Percentiles rank a stretch among this genome's conserved stretches.
Evolutionary conservation across 2,329 filamentous ascomycete genomes (phyloP).

Genomic region (Fusarium drepaniforme): DNA sequence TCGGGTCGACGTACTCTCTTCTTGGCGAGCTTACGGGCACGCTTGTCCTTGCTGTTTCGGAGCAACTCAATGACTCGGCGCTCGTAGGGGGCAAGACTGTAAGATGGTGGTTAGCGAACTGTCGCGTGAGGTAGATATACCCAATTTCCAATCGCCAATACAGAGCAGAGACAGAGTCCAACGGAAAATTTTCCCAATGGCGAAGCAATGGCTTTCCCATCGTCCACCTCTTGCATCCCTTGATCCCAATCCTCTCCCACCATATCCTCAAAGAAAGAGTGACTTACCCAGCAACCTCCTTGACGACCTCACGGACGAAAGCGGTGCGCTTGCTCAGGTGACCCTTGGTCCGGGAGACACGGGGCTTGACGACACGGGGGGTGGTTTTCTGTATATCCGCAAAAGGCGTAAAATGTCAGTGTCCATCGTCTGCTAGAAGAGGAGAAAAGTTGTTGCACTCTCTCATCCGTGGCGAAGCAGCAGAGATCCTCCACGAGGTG

Average conservation of each 20-base stretch:
- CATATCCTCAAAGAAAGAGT: conserved; percentile 1
- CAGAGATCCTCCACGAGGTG: conserved; percentile 83
- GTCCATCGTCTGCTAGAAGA: conserved; percentile 70
- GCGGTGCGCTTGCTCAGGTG: conserved; percentile 96
- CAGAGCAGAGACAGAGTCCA: not conserved
- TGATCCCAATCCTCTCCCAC: not conserved
- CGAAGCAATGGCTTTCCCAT: not conserved
- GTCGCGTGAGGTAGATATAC: not conserved
- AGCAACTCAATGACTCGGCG: conserved; percentile 99
- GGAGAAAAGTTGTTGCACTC: conserved; percentile 15
- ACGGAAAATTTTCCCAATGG: not conserved
- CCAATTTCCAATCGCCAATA: not conserved
- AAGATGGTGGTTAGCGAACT: conserved; percentile 43
- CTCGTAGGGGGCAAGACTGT: conserved; percentile 91
- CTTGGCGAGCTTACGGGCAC: conserved; percentile 98
- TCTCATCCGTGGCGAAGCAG: conserved; percentile 49
- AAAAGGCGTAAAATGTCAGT: conserved; percentile 61
- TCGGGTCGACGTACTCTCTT: conserved; percentile 81
- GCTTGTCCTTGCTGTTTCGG: conserved; percentile 99
- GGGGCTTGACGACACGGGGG: conserved; percentile 80
- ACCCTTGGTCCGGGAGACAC: conserved; percentile 90
- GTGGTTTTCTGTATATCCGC: conserved; percentile 80
- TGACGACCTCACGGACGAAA: conserved; percentile 97
- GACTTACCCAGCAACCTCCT: conserved; percentile 95
- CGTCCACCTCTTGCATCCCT: not conserved